Conservation (phyloP, 179 eudicot species). For the Pouteria campechiana region DNA sequence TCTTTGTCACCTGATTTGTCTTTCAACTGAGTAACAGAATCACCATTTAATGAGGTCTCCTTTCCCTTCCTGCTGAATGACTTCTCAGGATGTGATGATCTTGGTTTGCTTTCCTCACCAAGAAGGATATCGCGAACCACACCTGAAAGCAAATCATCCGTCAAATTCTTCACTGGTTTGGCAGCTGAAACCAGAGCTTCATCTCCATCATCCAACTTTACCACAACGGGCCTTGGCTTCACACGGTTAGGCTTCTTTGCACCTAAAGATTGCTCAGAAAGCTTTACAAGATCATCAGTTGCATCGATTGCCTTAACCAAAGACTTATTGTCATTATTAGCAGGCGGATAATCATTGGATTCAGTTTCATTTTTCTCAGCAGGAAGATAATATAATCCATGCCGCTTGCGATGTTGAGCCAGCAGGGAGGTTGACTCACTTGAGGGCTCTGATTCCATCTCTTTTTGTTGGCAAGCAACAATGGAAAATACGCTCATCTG, state of each 20-base stretch:
- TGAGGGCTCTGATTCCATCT: slow-evolving; percentile 42
- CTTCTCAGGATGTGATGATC: slow-evolving; percentile 30
- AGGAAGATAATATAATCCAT: slow-evolving; percentile 76
- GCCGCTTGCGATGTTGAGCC: slow-evolving; percentile 68
- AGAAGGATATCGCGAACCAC: slow-evolving; percentile 68
- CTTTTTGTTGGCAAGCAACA: slow-evolving; percentile 17
- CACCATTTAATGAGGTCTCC: slow-evolving; percentile 25
- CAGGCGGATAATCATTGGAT: slow-evolving; percentile 63
- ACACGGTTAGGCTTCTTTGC: slow-evolving; percentile 45
- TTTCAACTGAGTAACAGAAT: slow-evolving; percentile 14
- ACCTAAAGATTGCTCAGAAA: slow-evolving; percentile 63
- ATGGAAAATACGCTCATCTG: slow-evolving; percentile 15
- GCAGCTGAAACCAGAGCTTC: slow-evolving; percentile 15
- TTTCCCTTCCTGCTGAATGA: slow-evolving; percentile 41
- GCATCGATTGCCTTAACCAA: slow-evolving; percentile 19
- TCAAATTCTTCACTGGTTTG: slow-evolving; percentile 21
- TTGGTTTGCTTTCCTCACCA: slow-evolving; percentile 30
- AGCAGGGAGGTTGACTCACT: slow-evolving; percentile 59
- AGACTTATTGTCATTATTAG: slow-evolving; percentile 41
- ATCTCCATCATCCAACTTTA: slow-evolving; percentile 66
- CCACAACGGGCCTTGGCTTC: slow-evolving; percentile 78
- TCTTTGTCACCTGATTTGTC: slow-evolving; percentile 10
- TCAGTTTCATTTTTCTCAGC: slow-evolving; percentile 37
- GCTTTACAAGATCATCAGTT: slow-evolving; percentile 59
- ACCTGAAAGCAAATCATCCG: slow-evolving; percentile 59